Percentiles rank a stretch among this genome's conserved stretches.
Evolutionary conservation across 2,329 filamentous ascomycete genomes (phyloP).

Genomic region (Penicillium sp.): DNA sequence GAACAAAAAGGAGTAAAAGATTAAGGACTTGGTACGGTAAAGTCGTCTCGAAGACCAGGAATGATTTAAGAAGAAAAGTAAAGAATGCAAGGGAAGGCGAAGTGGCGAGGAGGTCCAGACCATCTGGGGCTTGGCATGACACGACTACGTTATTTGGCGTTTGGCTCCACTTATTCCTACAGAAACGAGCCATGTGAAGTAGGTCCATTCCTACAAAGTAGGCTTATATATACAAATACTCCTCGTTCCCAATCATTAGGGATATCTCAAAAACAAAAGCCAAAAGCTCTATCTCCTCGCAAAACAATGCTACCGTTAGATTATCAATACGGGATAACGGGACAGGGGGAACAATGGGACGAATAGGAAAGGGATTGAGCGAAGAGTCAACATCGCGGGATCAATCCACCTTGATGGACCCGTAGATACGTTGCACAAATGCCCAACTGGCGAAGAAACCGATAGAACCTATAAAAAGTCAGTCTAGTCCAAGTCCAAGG

Average conservation of each 20-base stretch:
- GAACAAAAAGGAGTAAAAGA: background rate
- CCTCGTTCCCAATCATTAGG: background rate
- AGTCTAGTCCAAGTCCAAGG: background rate
- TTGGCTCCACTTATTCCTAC: background rate
- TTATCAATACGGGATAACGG: slow-evolving; percentile 3
- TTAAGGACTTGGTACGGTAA: background rate
- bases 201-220: background rate
- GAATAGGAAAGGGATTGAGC: background rate
- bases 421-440: slow-evolving; percentile 91
- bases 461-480: slow-evolving; percentile 70
- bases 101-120: slow-evolving; percentile 20
- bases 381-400: background rate
- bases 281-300: slow-evolving; percentile 1
- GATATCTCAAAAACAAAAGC: background rate
- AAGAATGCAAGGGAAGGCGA: slow-evolving; percentile 1
- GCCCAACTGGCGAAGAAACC: slow-evolving; percentile 94
- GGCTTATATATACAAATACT: slow-evolving; percentile 1
- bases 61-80: background rate
- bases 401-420: slow-evolving; percentile 96
- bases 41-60: background rate
- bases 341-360: background rate
- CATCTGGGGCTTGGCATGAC: slow-evolving; percentile 24
- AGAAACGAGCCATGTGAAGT: background rate
- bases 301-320: slow-evolving; percentile 5
- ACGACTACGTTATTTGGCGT: background rate